A percentile compares a stretch with the other conserved stretches of the same genome.
Evolutionary conservation across 257 asterid genomes (phyloP).

Genomic region (Penstemon barbatus): DNA sequence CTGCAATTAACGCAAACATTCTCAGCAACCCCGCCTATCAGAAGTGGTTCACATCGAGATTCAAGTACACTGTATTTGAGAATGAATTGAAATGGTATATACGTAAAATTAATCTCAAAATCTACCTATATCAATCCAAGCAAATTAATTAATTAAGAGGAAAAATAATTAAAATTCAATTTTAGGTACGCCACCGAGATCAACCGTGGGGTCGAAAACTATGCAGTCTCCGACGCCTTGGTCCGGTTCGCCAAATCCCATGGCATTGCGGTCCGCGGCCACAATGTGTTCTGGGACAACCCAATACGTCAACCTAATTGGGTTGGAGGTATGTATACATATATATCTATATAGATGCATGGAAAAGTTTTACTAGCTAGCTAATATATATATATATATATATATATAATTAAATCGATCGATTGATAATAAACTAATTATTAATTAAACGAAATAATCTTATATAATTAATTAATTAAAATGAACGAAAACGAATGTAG

Average conservation of each 20-base stretch:
- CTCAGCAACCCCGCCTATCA: constrained; percentile 46
- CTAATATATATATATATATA: no score
- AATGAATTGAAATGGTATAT: constrained; percentile 79
- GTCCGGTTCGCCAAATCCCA: constrained; percentile 29
- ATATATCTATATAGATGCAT: no score
- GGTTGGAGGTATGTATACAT: constrained; percentile 11
- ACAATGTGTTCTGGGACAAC: constrained; percentile 73
- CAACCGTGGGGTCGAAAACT: constrained; percentile 36
- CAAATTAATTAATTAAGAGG: no score
- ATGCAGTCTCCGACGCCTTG: constrained; percentile 45
- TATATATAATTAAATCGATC: no score
- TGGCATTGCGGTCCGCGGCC: constrained; percentile 54
- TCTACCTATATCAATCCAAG: no score
- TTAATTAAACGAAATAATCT: no score
- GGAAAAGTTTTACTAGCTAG: no score
- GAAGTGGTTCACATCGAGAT: constrained; percentile 56
- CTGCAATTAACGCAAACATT: constrained; percentile 52
- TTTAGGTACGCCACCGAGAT: constrained; percentile 42
- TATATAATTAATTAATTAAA: no score
- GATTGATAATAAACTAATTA: no score
- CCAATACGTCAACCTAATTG: constrained; percentile 42
- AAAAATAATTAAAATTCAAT: no score
- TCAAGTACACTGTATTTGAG: constrained; percentile 64
- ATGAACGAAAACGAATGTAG: not conserved
- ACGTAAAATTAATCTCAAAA: no score